phyloP scores from a whole-genome alignment of 371 early-diverging fungal species.

The Dipsacomyces acuminosporus region DNA sequence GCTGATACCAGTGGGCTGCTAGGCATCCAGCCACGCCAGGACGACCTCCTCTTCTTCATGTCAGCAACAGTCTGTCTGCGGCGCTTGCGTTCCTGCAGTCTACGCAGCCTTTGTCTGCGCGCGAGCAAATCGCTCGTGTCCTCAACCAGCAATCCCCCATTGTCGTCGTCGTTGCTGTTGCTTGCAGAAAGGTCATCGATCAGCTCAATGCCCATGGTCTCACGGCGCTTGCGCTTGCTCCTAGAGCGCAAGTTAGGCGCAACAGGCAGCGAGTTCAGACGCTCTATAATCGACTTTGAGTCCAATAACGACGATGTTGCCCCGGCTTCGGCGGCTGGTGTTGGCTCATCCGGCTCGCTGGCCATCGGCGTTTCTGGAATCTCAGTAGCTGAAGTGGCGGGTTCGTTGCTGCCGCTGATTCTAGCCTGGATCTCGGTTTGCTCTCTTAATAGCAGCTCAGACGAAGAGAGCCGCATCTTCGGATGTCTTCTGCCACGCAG shows the following conservation, averaged over 20 bases:
- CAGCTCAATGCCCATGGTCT: too few relatives aligned
- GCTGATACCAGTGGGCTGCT: slow-evolving; percentile 9
- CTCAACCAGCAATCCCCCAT: too few relatives aligned
- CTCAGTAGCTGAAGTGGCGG: background rate
- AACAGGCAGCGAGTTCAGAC: too few relatives aligned
- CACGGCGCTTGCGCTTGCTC: too few relatives aligned
- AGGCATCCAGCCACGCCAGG: slow-evolving; percentile 43
- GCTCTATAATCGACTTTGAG: too few relatives aligned
- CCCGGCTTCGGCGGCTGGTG: too few relatives aligned
- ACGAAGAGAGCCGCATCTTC: background rate
- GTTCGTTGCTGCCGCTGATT: slow-evolving; percentile 1
- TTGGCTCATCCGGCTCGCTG: too few relatives aligned
- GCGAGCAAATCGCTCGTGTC: slow-evolving; percentile 1
- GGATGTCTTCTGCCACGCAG: background rate
- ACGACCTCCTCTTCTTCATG: slow-evolving; percentile 37
- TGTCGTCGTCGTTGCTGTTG: too few relatives aligned
- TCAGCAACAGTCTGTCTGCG: slow-evolving; percentile 35
- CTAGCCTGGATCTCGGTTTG: slow-evolving; percentile 34
- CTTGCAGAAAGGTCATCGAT: too few relatives aligned
- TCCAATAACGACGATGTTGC: too few relatives aligned
- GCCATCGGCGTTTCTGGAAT: too few relatives aligned
- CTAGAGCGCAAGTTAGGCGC: too few relatives aligned
- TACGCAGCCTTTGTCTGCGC: slow-evolving; percentile 30
- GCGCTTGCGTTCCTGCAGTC: slow-evolving; percentile 39
- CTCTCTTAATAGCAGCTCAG: slow-evolving; percentile 27